Conservation (phyloP, 2,329 filamentous ascomycete species). For the Bipolaris sorokiniana region DNA sequence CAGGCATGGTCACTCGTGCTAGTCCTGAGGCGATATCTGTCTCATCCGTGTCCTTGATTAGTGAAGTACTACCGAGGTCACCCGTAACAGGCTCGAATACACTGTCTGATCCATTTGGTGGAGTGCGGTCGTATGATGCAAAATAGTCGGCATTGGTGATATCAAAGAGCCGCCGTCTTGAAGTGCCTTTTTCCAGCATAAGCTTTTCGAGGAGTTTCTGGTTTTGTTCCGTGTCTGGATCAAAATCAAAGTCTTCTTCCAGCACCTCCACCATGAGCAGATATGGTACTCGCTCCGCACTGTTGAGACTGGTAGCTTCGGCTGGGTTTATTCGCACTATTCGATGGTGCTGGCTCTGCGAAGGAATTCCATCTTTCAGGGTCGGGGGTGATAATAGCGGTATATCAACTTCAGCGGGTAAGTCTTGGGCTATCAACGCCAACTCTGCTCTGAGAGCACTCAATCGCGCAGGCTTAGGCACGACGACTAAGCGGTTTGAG, state of each 20-base stretch:
- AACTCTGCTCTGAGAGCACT: constrained; percentile 82
- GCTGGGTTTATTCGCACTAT: constrained; percentile 84
- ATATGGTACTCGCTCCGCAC: constrained; percentile 84
- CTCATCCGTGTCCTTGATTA: constrained; percentile 65
- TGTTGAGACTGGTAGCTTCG: constrained; percentile 84
- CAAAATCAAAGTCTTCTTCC: constrained; percentile 81
- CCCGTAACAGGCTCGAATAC: constrained; percentile 84
- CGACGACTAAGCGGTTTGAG: constrained; percentile 80
- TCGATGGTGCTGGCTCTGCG: constrained; percentile 78
- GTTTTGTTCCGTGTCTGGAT: constrained; percentile 76
- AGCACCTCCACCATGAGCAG: constrained; percentile 84
- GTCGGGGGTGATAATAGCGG: constrained; percentile 80
- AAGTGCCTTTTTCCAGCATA: constrained; percentile 69
- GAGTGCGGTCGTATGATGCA: constrained; percentile 52
- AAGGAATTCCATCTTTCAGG: constrained; percentile 73
- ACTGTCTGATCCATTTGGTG: constrained; percentile 64
- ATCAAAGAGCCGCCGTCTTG: constrained; percentile 59
- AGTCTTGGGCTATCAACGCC: constrained; percentile 78
- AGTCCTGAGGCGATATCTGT: constrained; percentile 45
- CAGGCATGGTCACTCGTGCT: constrained; percentile 38
- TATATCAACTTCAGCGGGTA: constrained; percentile 83
- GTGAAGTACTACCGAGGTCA: constrained; percentile 75
- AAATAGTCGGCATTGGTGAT: constrained; percentile 66
- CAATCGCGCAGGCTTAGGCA: constrained; percentile 80
- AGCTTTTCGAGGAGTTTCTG: constrained; percentile 67